Base-by-base conservation (phyloP, 352 stramenopile species). In the Aphanomyces stellatus region DNA sequence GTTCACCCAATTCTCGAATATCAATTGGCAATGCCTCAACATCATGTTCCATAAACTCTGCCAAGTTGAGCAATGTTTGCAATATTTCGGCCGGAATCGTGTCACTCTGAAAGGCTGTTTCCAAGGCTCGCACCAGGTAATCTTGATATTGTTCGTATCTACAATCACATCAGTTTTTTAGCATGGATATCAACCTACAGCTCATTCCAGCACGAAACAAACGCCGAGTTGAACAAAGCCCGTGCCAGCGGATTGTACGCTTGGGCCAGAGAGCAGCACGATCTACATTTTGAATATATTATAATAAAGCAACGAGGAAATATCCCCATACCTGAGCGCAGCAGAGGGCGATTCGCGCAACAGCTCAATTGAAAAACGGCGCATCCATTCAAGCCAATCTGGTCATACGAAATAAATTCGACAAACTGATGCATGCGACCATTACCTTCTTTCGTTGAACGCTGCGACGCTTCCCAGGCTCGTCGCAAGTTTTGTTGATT, bases 11-110 rank as follows among this genome's bases (percentile, higher is more conserved):
- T 41, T 98, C 87, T 3, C 88, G 82, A 64, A 98, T 98, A 69
- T 98, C 85, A 55, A 99, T 99, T 2, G 96, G 95, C 53, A 99
- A 78, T 6, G 85, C 82, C 70, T 97, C 88, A 40, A 98, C 93
- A 66, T 99, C 95, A 62, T 98, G 94, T 73, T 99, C 97, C 94
- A 99, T 99, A 69, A 99, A 99, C 80, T 99, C 97, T 4, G 94
- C 96, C 7, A 99, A 76, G 72, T 99, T 98, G 7, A 99, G 73
- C 27, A 99, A 75, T 31, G 89, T 90, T 68, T 98, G 95, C 30
- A 99, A 69, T 59, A 99, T 99, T 73, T 99, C 96, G 17, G 96
- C 91, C 0, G 96, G 97, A 6, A 95, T 93, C 15, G 77, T 88
- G 28, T 96, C 81, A 43, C 78, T 93, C 70, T 96, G 85, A 53